A percentile compares a stretch with the other conserved stretches of the same genome.
These are phyloP conservation scores for Xylaria sp. DNA, from an alignment of 2,329 filamentous ascomycete species.

Conservation along the genomic window DNA sequence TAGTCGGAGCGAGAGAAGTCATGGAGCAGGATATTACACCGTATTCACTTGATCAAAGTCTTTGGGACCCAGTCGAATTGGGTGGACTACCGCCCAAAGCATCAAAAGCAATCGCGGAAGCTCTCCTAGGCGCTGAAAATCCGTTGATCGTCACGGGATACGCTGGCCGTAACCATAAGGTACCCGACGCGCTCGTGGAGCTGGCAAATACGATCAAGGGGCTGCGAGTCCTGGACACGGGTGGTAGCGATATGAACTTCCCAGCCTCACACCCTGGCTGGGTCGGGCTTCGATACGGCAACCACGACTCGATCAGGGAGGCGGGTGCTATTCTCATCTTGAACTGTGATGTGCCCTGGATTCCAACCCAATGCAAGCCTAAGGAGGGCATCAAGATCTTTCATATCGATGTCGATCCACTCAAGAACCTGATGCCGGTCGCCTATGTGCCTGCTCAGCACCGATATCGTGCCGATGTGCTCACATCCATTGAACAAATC, in stretches of 20 bases:
- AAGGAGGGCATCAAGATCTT: slow-evolving; percentile 64
- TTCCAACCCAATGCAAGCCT: slow-evolving; percentile 77
- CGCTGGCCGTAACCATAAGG: slow-evolving; percentile 72
- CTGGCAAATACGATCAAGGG: slow-evolving; percentile 75
- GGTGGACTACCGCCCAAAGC: slow-evolving; percentile 66
- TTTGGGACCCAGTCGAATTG: slow-evolving; percentile 77
- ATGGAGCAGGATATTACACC: slow-evolving; percentile 86
- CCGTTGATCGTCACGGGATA: slow-evolving; percentile 79
- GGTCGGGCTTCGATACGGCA: slow-evolving; percentile 77
- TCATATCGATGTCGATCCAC: slow-evolving; percentile 72
- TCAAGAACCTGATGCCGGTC: slow-evolving; percentile 78
- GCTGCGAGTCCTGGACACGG: slow-evolving; percentile 77
- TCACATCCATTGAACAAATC: slow-evolving; percentile 75
- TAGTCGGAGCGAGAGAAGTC: slow-evolving; percentile 80
- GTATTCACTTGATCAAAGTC: slow-evolving; percentile 72
- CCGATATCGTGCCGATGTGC: slow-evolving; percentile 73
- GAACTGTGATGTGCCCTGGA: slow-evolving; percentile 94
- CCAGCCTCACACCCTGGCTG: slow-evolving; percentile 75
- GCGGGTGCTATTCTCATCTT: slow-evolving; percentile 88
- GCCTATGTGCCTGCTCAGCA: slow-evolving; percentile 75
- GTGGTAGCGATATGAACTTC: slow-evolving; percentile 84
- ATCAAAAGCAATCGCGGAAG: slow-evolving; percentile 68
- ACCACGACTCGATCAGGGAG: slow-evolving; percentile 75
- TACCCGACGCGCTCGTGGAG: slow-evolving; percentile 70
- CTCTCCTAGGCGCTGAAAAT: slow-evolving; percentile 70